These are phyloP conservation scores for Striga asiatica DNA, from an alignment of 257 asterid species.

Conservation along the genomic window DNA sequence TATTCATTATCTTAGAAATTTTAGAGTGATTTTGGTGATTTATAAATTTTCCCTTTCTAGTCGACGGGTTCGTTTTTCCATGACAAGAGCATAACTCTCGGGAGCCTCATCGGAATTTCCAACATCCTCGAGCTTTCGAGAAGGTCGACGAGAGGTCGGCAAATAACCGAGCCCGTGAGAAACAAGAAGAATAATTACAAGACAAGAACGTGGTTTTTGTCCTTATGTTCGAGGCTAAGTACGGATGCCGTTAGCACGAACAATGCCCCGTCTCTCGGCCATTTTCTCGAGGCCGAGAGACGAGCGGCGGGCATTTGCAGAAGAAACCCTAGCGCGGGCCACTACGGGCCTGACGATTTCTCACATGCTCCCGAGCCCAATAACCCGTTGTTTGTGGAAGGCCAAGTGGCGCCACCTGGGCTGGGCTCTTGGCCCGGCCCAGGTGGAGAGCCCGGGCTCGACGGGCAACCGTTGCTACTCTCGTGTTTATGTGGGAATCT, in stretches of 20 bases:
- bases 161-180: constrained; percentile 23
- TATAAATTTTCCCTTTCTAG: constrained; percentile 20
- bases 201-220: constrained; percentile 45
- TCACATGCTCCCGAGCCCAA: constrained; percentile 22
- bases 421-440: constrained; percentile 11
- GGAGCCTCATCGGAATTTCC: constrained; percentile 62
- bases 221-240: constrained; percentile 50
- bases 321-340: constrained; percentile 14
- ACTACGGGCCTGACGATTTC: constrained; percentile 38
- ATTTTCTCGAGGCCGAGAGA: constrained; percentile 65
- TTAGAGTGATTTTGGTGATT: no score
- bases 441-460: constrained; percentile 19
- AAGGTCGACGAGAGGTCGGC: constrained; percentile 49
- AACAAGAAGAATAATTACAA: constrained; percentile 39
- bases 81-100: constrained; percentile 58
- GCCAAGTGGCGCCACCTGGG: constrained; percentile 38
- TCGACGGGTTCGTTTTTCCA: constrained; percentile 70
- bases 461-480: constrained; percentile 35
- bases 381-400: constrained; percentile 33
- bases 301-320: constrained; percentile 27
- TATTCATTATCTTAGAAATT: no score
- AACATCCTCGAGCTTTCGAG: constrained; percentile 50
- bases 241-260: constrained; percentile 51
- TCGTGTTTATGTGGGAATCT: constrained; percentile 53
- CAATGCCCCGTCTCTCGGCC: constrained; percentile 44